Conservation (phyloP, 345 rosid genomes). For the Salix brachista region DNA sequence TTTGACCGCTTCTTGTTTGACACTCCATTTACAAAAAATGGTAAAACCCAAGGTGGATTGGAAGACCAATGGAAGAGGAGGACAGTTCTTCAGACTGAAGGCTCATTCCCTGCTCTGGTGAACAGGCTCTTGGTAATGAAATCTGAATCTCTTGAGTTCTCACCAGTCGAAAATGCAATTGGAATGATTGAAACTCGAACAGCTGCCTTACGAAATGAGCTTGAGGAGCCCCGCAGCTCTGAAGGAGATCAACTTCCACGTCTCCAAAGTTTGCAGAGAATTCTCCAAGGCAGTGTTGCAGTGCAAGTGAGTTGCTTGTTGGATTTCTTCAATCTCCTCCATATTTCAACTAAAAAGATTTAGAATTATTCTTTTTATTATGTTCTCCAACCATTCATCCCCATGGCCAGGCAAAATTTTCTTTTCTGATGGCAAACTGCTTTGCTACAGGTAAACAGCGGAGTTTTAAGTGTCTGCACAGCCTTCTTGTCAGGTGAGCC, state of each 20-base stretch:
- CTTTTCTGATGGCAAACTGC: neutral
- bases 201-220: slow-evolving; percentile 85
- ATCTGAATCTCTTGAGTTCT: slow-evolving; percentile 95
- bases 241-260: slow-evolving; percentile 97
- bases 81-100: slow-evolving; percentile 87
- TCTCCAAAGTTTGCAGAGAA: slow-evolving; percentile 94
- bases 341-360: neutral
- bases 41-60: slow-evolving; percentile 96
- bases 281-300: slow-evolving; percentile 99
- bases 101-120: slow-evolving; percentile 95
- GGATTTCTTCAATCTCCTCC: neutral
- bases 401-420: neutral
- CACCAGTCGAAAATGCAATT: slow-evolving; percentile 97
- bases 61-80: slow-evolving; percentile 99
- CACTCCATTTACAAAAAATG: slow-evolving; percentile 98
- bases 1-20: slow-evolving; percentile 96
- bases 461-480: slow-evolving; percentile 95
- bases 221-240: slow-evolving; percentile 98
- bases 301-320: slow-evolving; percentile 60
- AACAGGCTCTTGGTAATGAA: slow-evolving; percentile 83
- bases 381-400: neutral
- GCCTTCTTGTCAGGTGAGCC: slow-evolving; percentile 99
- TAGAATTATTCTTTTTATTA: neutral
- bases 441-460: slow-evolving; percentile 82
- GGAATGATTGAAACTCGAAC: slow-evolving; percentile 99